These are phyloP conservation scores for Didymella segeticola DNA, from an alignment of 2,329 filamentous ascomycete species.

Conservation along the genomic window DNA sequence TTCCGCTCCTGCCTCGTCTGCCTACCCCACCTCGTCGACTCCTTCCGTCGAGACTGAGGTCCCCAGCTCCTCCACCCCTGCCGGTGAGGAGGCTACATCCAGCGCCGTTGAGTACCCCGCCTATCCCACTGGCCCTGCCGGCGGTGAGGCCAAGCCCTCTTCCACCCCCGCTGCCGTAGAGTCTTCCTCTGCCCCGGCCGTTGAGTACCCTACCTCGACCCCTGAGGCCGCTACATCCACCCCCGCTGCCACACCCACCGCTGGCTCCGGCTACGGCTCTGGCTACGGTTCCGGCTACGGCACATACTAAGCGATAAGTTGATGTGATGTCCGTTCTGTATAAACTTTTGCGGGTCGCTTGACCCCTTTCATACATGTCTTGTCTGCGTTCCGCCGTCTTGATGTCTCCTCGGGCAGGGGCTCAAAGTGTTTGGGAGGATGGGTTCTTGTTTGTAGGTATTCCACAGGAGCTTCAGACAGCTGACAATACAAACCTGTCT, in stretches of 20 bases:
- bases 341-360: slow-evolving; percentile 29
- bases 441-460: slow-evolving; percentile 27
- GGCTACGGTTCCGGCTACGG: slow-evolving; percentile 28
- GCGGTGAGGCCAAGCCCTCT: slow-evolving; percentile 4
- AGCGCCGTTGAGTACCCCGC: slow-evolving; percentile 22
- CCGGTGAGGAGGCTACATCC: slow-evolving; percentile 20
- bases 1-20: slow-evolving; percentile 3
- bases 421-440: slow-evolving; percentile 21
- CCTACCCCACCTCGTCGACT: slow-evolving; percentile 14
- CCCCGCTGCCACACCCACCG: slow-evolving; percentile 21
- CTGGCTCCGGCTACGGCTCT: slow-evolving; percentile 25
- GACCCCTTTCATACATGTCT: slow-evolving; percentile 36
- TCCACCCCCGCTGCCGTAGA: slow-evolving; percentile 20
- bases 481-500: slow-evolving; percentile 18
- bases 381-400: slow-evolving; percentile 29
- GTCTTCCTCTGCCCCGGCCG: slow-evolving; percentile 8
- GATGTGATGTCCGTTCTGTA: slow-evolving; percentile 25
- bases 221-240: slow-evolving; percentile 18
- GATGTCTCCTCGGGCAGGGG: slow-evolving; percentile 30
- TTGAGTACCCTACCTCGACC: slow-evolving; percentile 16
- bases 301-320: slow-evolving; percentile 35
- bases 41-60: slow-evolving; percentile 21
- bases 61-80: slow-evolving; percentile 20
- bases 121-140: slow-evolving; percentile 15
- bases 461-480: slow-evolving; percentile 14